A percentile compares a stretch with the other conserved stretches of the same genome.
Conservation (phyloP, 257 asterid genomes). For the Solanum sejunctum region DNA sequence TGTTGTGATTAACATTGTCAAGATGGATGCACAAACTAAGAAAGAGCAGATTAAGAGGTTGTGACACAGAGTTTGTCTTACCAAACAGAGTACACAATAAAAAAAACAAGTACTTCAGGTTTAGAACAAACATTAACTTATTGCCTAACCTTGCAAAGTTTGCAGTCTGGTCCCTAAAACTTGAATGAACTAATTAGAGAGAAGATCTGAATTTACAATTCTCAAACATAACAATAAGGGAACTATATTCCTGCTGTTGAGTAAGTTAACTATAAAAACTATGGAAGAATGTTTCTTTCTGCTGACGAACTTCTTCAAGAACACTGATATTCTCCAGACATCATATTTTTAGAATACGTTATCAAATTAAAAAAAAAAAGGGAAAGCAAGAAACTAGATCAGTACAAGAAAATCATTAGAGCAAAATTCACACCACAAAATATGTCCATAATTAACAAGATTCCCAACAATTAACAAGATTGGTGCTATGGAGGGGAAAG, state of each 20-base stretch:
- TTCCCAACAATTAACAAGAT: too few species aligned
- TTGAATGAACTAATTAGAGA: background rate
- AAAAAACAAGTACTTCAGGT: background rate
- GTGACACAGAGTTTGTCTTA: background rate
- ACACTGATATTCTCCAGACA: background rate
- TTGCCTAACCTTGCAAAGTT: background rate
- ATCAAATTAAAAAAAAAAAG: background rate
- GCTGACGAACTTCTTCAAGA: background rate
- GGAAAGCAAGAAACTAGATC: background rate
- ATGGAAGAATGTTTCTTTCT: background rate
- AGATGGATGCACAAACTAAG: background rate
- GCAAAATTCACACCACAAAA: background rate
- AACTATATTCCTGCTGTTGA: background rate
- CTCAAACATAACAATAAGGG: background rate
- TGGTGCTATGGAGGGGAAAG: too few species aligned
- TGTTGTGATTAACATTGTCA: background rate
- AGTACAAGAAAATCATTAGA: background rate
- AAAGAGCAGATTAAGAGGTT: background rate
- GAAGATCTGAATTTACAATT: background rate
- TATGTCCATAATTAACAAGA: background rate
- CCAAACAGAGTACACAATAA: background rate
- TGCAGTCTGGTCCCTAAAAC: background rate
- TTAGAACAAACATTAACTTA: background rate
- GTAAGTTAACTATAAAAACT: background rate
- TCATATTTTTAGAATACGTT: background rate